These are phyloP conservation scores for Castanospermum australe DNA, from an alignment of 306 rosid species.

Conservation along the genomic window DNA sequence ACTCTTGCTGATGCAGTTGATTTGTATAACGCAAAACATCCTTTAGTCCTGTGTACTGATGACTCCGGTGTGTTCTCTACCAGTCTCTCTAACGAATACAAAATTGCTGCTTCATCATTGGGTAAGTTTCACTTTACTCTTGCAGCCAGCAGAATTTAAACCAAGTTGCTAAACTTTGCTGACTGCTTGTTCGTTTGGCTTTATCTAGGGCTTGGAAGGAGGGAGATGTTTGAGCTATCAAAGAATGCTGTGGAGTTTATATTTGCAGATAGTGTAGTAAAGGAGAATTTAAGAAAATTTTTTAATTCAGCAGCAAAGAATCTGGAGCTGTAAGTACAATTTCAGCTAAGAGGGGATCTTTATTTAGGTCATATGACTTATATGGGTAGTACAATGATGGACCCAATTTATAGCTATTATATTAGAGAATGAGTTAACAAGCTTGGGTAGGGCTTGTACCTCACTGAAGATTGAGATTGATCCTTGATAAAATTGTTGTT, in stretches of 20 bases:
- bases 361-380: not conserved
- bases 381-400: not conserved
- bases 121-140: slow-evolving; percentile 48
- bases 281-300: slow-evolving; percentile 46
- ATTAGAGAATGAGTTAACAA: slow-evolving; percentile 13
- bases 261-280: slow-evolving; percentile 68
- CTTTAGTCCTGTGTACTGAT: slow-evolving; percentile 85
- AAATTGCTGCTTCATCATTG: slow-evolving; percentile 60
- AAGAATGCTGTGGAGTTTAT: slow-evolving; percentile 59
- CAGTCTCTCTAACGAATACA: slow-evolving; percentile 72
- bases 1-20: slow-evolving; percentile 61
- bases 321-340: slow-evolving; percentile 27
- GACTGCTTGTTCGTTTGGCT: slow-evolving; percentile 27
- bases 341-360: not conserved
- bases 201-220: slow-evolving; percentile 70
- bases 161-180: not conserved
- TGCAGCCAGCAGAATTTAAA: slow-evolving; percentile 4
- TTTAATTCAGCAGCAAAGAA: slow-evolving; percentile 46
- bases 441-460: not conserved
- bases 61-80: slow-evolving; percentile 90
- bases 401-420: not conserved
- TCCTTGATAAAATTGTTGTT: not conserved
- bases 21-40: slow-evolving; percentile 67
- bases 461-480: not conserved
- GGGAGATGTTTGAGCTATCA: slow-evolving; percentile 71